phyloP scores from a whole-genome alignment of 2,329 filamentous ascomycete genomes.

The Chaetomium sp. region DNA sequence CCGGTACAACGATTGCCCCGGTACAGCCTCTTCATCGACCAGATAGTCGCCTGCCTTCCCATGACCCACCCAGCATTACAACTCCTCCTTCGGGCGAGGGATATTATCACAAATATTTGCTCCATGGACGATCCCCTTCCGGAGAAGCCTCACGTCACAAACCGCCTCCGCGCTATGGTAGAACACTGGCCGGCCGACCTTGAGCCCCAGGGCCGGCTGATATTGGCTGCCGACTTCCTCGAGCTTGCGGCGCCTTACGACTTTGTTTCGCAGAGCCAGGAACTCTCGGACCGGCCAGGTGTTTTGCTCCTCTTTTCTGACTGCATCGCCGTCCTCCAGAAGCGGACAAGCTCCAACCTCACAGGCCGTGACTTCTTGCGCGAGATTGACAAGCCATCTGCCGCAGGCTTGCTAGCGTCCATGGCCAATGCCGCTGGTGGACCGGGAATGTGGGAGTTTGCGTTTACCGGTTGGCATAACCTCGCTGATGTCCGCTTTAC shows the following conservation, averaged over 20 bases:
- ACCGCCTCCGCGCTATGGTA: constrained; percentile 73
- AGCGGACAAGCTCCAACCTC: constrained; percentile 61
- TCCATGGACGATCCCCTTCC: constrained; percentile 75
- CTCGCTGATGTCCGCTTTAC: constrained; percentile 73
- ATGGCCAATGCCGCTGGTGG: constrained; percentile 66
- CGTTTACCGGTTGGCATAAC: constrained; percentile 72
- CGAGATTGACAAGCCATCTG: constrained; percentile 80
- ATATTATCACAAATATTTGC: constrained; percentile 95
- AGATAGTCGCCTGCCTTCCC: constrained; percentile 84
- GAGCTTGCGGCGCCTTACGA: constrained; percentile 74
- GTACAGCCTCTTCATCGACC: constrained; percentile 95
- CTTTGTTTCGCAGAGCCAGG: constrained; percentile 44
- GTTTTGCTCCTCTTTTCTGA: constrained; percentile 86
- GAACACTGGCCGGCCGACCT: constrained; percentile 75
- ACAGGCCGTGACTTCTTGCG: constrained; percentile 78
- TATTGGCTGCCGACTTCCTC: constrained; percentile 77
- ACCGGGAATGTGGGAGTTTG: constrained; percentile 67
- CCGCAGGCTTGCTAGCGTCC: constrained; percentile 62
- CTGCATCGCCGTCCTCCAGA: constrained; percentile 74
- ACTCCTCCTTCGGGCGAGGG: constrained; percentile 81
- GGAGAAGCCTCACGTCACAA: constrained; percentile 73
- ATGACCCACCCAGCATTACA: constrained; percentile 83
- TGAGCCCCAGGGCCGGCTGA: constrained; percentile 74
- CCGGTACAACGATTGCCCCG: constrained; percentile 91
- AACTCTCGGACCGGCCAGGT: constrained; percentile 56